Evolutionary conservation across 2,329 filamentous ascomycete species (phyloP).

Genomic region (Leptographium radiaticola): DNA sequence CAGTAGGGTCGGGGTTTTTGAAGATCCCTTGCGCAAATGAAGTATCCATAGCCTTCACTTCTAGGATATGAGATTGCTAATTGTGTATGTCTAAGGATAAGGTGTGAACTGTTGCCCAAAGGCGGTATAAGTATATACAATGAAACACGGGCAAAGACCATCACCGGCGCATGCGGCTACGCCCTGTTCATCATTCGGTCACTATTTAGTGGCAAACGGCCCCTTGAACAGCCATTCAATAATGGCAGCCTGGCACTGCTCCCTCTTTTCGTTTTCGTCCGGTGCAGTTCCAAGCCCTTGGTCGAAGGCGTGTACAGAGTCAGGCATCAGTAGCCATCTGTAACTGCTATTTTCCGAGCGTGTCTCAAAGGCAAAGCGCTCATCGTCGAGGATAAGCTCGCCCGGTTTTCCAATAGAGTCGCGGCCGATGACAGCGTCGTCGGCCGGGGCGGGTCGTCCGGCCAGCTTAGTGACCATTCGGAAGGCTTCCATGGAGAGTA

Average conservation of each 20-base stretch:
- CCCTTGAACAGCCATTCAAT: constrained; percentile 14
- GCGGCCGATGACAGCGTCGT: constrained; percentile 17
- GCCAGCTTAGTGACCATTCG: constrained; percentile 22
- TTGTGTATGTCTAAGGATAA: too few species aligned
- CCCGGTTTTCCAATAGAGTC: constrained; percentile 13
- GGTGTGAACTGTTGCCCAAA: too few species aligned
- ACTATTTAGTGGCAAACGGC: background rate
- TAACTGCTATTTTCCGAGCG: constrained; percentile 15
- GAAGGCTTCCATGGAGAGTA: constrained; percentile 29
- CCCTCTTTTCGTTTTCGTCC: constrained; percentile 17
- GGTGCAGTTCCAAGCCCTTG: constrained; percentile 14
- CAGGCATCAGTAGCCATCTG: constrained; percentile 28
- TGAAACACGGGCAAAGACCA: too few species aligned
- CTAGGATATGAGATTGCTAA: too few species aligned
- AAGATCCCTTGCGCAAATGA: too few species aligned
- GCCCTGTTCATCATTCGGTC: too few species aligned
- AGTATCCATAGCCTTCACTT: too few species aligned
- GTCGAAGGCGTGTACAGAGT: constrained; percentile 28
- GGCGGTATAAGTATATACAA: too few species aligned
- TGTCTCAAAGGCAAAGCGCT: constrained; percentile 23
- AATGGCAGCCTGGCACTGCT: constrained; percentile 12
- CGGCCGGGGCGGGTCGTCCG: constrained; percentile 16
- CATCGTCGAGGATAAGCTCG: constrained; percentile 15
- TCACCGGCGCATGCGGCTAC: too few species aligned
- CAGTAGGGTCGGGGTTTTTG: too few species aligned